Evolutionary conservation across 768 basidiomycete species (phyloP), one percentile per base, ranked within the genome.

Genomic region (Phallus indusiatus): DNA sequence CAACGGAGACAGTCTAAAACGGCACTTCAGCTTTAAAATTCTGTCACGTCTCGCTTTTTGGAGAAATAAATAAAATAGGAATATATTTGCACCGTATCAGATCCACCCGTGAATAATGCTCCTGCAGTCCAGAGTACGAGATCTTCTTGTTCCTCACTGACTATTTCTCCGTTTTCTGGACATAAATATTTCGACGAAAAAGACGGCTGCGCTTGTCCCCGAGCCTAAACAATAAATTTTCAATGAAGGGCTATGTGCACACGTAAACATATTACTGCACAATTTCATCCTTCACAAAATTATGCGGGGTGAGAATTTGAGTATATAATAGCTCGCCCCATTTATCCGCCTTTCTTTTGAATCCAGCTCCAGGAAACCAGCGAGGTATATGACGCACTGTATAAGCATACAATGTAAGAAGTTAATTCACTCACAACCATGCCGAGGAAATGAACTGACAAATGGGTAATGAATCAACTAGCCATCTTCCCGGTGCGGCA

Each of bases 391-490:
- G 54, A 10, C 63, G 61, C 12, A 67, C 65, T 64, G 49, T 6
- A 22, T 11, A 54, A 12, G 4, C 14, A 49, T 24, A 33, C 22
- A 14, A n/a, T 20, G 18, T 56, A 20, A 22, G 9, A 46, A 33
- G 8, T 28, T 16, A 47, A 7, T 28, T 28, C 28, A 28, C 28
- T 7, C 28, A 28, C n/a, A 24, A 33, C 12, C 10, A 56, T 12
- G 55, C 18, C n/a, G 18, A 18, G 18, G 48, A 24, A 59, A 18
- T 47, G 34, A 55, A 65, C 71, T 53, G 55, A 77, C 76, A 61
- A 24, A 70, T 59, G 3, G 76, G 77, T 51, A 75, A 70, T 17
- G 65, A 69, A 59, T 78, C 76, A 6, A 79, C 73, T 33, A 67
- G 67, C 64, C 70, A 78, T 56, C 69, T 70, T 53, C 74, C 71